A percentile compares a stretch with the other conserved stretches of the same genome.
phyloP scores from a whole-genome alignment of 78 protist species.

The Dictyostelium citrinum region DNA sequence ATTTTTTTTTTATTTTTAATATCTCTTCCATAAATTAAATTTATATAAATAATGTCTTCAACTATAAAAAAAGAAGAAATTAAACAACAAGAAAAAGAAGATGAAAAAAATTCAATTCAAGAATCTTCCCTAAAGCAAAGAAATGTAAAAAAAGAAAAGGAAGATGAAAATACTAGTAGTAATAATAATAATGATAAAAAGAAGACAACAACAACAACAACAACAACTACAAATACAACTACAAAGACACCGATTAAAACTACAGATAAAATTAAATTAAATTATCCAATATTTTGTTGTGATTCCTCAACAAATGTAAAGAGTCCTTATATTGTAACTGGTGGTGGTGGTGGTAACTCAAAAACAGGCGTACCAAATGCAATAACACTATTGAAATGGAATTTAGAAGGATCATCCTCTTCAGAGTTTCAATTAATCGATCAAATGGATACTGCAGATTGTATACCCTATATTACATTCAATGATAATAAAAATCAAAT shows the following conservation, averaged over 20 bases:
- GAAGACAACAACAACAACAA: neutral
- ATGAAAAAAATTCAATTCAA: neutral
- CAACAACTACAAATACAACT: neutral
- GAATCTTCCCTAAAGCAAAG: too few relatives aligned
- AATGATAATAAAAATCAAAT: neutral
- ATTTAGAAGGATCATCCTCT: neutral
- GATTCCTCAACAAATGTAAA: neutral
- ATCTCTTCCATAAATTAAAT: neutral
- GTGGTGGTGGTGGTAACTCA: constrained; percentile 71
- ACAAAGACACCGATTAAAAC: neutral
- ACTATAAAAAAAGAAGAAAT: neutral
- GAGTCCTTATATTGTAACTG: constrained; percentile 13
- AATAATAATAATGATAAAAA: too few relatives aligned
- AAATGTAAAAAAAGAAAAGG: neutral
- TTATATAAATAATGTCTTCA: neutral
- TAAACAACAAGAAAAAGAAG: neutral
- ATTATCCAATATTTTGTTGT: constrained; percentile 54
- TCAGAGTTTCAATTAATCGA: neutral
- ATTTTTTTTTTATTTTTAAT: neutral
- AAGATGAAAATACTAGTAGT: too few relatives aligned
- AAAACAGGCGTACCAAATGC: constrained; percentile 60
- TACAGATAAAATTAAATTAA: neutral
- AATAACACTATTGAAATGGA: constrained; percentile 23
- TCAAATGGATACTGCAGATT: neutral
- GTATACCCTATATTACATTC: constrained; percentile 14